Conservation (phyloP, 257 asterid genomes). For the Solanum boliviense region DNA sequence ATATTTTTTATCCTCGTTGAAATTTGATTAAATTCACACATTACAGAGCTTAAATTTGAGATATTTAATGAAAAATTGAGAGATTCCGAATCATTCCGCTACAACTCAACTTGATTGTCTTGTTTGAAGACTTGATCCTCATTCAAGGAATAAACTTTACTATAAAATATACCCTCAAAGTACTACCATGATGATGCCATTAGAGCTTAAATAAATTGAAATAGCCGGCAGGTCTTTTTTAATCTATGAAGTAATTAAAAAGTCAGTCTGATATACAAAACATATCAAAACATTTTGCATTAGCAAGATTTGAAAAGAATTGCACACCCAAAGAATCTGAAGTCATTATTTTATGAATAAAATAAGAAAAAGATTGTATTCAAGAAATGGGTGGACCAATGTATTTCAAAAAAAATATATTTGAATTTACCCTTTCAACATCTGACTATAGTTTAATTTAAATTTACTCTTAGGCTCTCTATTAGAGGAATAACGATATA, state of each 20-base stretch:
- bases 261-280: neutral
- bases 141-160: neutral
- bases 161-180: neutral
- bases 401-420: too few species aligned
- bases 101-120: neutral
- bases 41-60: neutral
- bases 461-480: neutral
- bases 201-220: neutral
- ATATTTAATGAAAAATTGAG: neutral
- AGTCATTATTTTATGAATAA: neutral
- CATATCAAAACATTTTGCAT: accelerated
- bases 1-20: too few species aligned
- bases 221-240: neutral
- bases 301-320: neutral
- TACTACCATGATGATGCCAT: neutral
- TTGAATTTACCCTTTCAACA: neutral
- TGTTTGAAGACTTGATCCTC: neutral
- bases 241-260: neutral
- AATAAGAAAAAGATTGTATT: neutral
- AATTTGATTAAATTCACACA: too few species aligned
- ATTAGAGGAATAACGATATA: neutral
- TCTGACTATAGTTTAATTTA: too few species aligned
- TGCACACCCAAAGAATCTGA: neutral
- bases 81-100: accelerated
- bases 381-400: neutral